Base-by-base conservation (phyloP, 805 yeast species). In the Candida hungchunana region DNA sequence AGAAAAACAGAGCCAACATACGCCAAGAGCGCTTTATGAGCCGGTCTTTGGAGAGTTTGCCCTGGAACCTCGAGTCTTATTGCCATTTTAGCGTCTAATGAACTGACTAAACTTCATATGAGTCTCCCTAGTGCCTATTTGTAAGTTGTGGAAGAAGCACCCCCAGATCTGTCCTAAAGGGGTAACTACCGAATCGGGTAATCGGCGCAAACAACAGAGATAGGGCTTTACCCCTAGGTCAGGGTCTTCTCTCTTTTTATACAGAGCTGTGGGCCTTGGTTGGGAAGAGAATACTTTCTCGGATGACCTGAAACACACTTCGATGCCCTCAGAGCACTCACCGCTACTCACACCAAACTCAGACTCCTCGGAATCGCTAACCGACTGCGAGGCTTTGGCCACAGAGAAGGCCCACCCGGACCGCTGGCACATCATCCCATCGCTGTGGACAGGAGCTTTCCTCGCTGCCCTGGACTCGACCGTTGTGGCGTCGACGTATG, bases 391-490 rank as follows among this genome's bases (percentile, higher is more conserved):
- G 14, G 20, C 31, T 3, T 13, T 26, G 4, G 11, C 12, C 6
- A 26, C 31, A 12, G 39, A 35, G 18, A 29, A 26, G 26, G 23
- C 34, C 3, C 39, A 35, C 12, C 39, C 39, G 3, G 17, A 25
- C 15, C 39, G 39, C 15, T 35, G 39, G 39, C 34, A 30, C 23
- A 59, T 66, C 13, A 49, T 68, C 18, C 48, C 58, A 3, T 59
- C 66, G 10, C 33, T 66, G 13, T 66, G 62, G 38, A 45, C 62
- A 8, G 60, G 67, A 34, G 71, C 66, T 2, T 67, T 71, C 34
- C 56, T 71, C 11, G 57, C 69, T 9, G 73, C 73, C 3, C 67
- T 71, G 44, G 75, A 71, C 43, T 62, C 68, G 3, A 69, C 75
- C 5, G 63, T 71, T 26, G 67, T 73, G 9, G 73, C 75, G 4